Evolutionary conservation across 225 moss, liverwort and hornwort species (phyloP), one percentile per base, ranked within the genome.

Genomic region (Rhytidiadelphus loreus): DNA sequence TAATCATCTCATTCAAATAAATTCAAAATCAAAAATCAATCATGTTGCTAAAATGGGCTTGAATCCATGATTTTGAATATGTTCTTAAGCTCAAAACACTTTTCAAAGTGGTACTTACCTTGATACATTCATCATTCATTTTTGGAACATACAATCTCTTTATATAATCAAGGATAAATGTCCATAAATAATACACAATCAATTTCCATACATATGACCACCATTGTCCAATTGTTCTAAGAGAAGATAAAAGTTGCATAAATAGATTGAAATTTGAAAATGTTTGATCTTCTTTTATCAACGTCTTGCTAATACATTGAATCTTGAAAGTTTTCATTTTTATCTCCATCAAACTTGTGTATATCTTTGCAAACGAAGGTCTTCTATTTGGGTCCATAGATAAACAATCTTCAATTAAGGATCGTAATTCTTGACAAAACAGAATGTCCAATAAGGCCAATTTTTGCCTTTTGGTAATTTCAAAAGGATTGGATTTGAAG

Each of bases 401-500:
- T 24, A 77, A 89, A 61, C 85, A 89, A 64, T 80, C 58, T 10
- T 83, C 11, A 62, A 89, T 72, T 23, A 68, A 39, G 0, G 8
- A 8, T 6, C 9, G 25, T 6, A 71, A 71, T 43, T 71, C 71
- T 71, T 71, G 16, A 43, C 71, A 71, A 2, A 43, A 0, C 5
- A 26, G 2, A 71, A 43, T 26, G 9, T 1, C 43, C 26, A 5
- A 16, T 26, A 71, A 5, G 25, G 70, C 69, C 1, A 0, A 5
- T 41, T 14, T 70, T 70, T 41, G 70, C 8, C 25, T 25, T 41
- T 3, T 25, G 3, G 8, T 41, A 41, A 70, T 70, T 24, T 70
- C 70, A 8, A 25, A 8, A 41, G 70, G 70, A 3, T 0, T 24
- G 0, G 25, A 25, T 41, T 5, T 1, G 0, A 41, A 41, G 5